Base-by-base conservation (phyloP, 305 asterid species). In the Plantago coronopus region DNA sequence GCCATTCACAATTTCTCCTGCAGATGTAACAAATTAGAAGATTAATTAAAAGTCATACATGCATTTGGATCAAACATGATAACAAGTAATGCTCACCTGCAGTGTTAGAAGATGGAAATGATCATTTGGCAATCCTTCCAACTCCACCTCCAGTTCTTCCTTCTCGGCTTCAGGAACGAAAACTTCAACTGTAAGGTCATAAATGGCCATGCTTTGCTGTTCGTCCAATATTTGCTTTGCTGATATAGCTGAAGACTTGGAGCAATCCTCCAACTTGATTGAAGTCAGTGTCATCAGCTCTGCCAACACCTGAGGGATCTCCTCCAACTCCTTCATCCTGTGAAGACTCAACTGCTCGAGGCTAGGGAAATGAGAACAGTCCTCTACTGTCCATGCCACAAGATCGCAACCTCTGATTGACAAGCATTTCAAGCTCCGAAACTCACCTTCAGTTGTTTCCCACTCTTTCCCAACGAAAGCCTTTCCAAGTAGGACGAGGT, bases 341-440 rank as follows among this genome's bases (percentile, higher is more conserved):
- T 0, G 0, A 25, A 53, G 19, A 7, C 13, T 15, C 57, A 53
- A 23, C 15, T 16, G 57, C 40, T 53, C 40, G 31, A 53, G 40
- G 40, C 57, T 14, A 12, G 57, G 57, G 57, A 53, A 53, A 49
- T 49, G 55, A 2, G n/a, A 20, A 15, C 57, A 53, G 2, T 53
- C 57, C 40, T 53, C 57, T 13, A 53, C 20, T 53, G 19, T 53
- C 40, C 57, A 53, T 10, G 19, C 25, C 40, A 22, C 5, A 5
- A 53, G 40, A 14, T 16, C 0, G 20, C 6, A 16, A 17, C 3
- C 0, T 1, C 16, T 1, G 6, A 53, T 3, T 15, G 57, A 15
- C 57, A 53, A 53, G 11, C 12, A 14, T 53, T 53, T 53, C 57
- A 53, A 12, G 18, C 31, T 51, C 53, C 48, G 57, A 23, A 51